Evolutionary conservation across 2,329 filamentous ascomycete genomes (phyloP).

Genomic region (Truncatella angustata): DNA sequence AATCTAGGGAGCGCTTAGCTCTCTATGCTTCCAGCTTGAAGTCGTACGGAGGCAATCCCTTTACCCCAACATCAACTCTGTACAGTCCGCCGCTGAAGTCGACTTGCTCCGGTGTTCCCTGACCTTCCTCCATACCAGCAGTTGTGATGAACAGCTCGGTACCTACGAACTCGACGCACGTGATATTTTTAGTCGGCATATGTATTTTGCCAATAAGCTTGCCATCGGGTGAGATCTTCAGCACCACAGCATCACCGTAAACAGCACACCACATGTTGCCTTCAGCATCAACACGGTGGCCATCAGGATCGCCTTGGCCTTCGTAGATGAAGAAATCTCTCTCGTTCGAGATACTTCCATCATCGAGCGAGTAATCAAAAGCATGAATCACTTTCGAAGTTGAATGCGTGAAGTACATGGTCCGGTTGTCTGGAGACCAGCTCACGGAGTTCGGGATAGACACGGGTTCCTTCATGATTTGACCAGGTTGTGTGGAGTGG

Average conservation of each 20-base stretch:
- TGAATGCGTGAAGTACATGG: slow-evolving; percentile 82
- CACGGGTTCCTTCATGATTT: slow-evolving; percentile 57
- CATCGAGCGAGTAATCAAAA: slow-evolving; percentile 66
- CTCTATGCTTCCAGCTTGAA: slow-evolving; percentile 49
- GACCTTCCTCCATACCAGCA: slow-evolving; percentile 63
- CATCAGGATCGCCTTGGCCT: slow-evolving; percentile 70
- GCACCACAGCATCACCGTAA: slow-evolving; percentile 74
- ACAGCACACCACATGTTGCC: slow-evolving; percentile 88
- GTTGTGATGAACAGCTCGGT: slow-evolving; percentile 76
- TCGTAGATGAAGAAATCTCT: slow-evolving; percentile 72
- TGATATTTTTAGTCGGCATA: slow-evolving; percentile 76
- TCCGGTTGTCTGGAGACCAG: slow-evolving; percentile 72
- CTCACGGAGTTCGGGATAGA: slow-evolving; percentile 83
- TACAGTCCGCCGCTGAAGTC: slow-evolving; percentile 71
- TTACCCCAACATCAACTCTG: slow-evolving; percentile 72
- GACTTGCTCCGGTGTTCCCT: slow-evolving; percentile 61
- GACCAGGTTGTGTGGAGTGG: slow-evolving; percentile 57
- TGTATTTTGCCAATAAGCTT: slow-evolving; percentile 71
- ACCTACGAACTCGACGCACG: slow-evolving; percentile 78
- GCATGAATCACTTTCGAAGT: slow-evolving; percentile 67
- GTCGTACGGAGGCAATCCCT: slow-evolving; percentile 61
- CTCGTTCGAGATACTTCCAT: slow-evolving; percentile 64
- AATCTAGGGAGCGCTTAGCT: no score
- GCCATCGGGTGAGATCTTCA: slow-evolving; percentile 70
- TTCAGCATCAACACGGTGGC: slow-evolving; percentile 78